Percentiles rank a stretch among this genome's conserved stretches.
phyloP scores from a whole-genome alignment of 2,329 filamentous ascomycete species.

The Epichloe uncinata region DNA sequence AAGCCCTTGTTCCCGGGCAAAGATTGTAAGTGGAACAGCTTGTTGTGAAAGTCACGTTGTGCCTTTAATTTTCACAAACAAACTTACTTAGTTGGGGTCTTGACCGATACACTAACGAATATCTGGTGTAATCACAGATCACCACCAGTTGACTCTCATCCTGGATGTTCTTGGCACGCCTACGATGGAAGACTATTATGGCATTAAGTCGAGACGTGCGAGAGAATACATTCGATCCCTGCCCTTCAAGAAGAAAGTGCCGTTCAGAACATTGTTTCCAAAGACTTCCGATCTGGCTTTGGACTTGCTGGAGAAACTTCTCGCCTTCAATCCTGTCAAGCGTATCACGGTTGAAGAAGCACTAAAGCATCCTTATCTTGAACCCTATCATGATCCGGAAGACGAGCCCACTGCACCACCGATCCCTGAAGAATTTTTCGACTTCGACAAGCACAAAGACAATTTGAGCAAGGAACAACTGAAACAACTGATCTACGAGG shows the following conservation, averaged over 20 bases:
- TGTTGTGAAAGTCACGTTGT: neutral
- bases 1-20: constrained; percentile 98
- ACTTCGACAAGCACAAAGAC: constrained; percentile 99
- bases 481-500: constrained; percentile 93
- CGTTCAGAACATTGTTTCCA: constrained; percentile 91
- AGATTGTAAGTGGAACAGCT: constrained; percentile 55
- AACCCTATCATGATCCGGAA: constrained; percentile 97
- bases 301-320: constrained; percentile 85
- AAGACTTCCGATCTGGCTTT: constrained; percentile 97
- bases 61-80: neutral
- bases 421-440: constrained; percentile 98
- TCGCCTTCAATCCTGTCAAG: constrained; percentile 98
- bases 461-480: constrained; percentile 95
- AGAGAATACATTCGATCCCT: constrained; percentile 96
- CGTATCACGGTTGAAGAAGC: constrained; percentile 97
- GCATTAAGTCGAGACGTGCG: constrained; percentile 95
- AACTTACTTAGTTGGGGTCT: neutral
- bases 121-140: constrained; percentile 42
- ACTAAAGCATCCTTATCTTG: constrained; percentile 91
- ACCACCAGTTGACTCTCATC: constrained; percentile 95
- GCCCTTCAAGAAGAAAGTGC: constrained; percentile 99
- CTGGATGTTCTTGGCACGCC: constrained; percentile 94
- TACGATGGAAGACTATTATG: constrained; percentile 99
- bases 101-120: neutral
- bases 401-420: constrained; percentile 94